phyloP scores from a whole-genome alignment of 73 alveolate genomes.

The Paramecium bursaria region DNA sequence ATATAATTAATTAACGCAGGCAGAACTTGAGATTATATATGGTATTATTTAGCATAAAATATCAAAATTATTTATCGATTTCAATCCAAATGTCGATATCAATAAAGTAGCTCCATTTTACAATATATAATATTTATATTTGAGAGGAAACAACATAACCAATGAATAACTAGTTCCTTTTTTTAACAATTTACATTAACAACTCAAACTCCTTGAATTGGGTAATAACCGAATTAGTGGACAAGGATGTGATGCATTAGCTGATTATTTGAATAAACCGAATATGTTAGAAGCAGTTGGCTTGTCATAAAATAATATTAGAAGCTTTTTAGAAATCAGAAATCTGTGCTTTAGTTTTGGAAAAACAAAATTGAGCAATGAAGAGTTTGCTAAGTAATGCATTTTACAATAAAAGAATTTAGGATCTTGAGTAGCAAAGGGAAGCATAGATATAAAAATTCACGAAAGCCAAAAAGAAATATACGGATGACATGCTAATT shows the following conservation, averaged over 20 bases:
- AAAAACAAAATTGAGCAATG: neutral
- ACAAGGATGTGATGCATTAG: slow-evolving; percentile 38
- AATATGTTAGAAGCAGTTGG: slow-evolving; percentile 31
- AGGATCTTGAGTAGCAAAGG: slow-evolving; percentile 13
- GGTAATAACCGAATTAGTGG: slow-evolving; percentile 29
- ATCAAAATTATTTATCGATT: slow-evolving; percentile 32
- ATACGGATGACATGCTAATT: slow-evolving; percentile 56
- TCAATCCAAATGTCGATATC: slow-evolving; percentile 9
- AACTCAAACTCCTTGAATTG: slow-evolving; percentile 29
- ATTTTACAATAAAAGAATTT: neutral
- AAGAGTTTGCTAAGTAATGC: slow-evolving; percentile 20
- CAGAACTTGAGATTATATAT: slow-evolving; percentile 48
- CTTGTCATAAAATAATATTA: neutral
- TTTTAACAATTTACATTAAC: neutral
- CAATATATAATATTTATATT: slow-evolving; percentile 21
- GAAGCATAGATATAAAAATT: slow-evolving; percentile 24
- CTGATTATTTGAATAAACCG: slow-evolving; percentile 30
- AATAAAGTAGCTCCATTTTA: slow-evolving; percentile 9
- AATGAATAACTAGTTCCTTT: neutral
- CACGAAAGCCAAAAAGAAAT: slow-evolving; percentile 20
- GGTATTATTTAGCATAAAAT: neutral
- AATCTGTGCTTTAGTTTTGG: slow-evolving; percentile 6
- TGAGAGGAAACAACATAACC: slow-evolving; percentile 46
- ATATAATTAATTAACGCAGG: neutral
- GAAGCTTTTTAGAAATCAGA: neutral